Base-by-base conservation (phyloP, 2,329 filamentous ascomycete species). In the Cladosporium velox region DNA sequence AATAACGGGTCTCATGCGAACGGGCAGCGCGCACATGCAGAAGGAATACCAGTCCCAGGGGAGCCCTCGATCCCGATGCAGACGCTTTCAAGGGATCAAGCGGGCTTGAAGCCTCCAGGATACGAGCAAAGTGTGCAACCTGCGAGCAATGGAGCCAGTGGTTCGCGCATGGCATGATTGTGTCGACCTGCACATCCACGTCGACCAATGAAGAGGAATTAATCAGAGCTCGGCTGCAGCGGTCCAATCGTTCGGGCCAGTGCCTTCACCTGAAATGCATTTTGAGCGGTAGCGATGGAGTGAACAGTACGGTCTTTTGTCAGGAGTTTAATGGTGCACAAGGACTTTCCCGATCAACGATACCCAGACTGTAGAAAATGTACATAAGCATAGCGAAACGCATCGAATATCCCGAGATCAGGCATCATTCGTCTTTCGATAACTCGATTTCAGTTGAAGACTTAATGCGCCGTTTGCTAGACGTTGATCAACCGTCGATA, bases 41-140 rank as follows among this genome's bases (percentile, higher is more conserved):
- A 58, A 49, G 18, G 32, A 59, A 10, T 41, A 54, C 21, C 55
- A 62, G 1, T 64, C 67, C 32, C 63, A 34, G 54, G 41, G 3
- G 64, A 59, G 30, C 72, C 68, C 3, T 69, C 77, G 10, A 72
- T 81, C 44, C 81, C 81, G 3, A 68, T 80, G 60, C 76, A 77
- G 58, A 76, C 78, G 1, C 69, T 82, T 10, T 74, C 74, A 30
- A 73, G 79, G 59, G 75, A 79, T 18, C 72, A 74, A 11, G 70
- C 71, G 12, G 76, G 77, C 18, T 67, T 77, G 38, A 78, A 79
- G 68, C 80, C 77, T 52, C 81, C 81, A 1, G 77, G 77, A n/a
- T 83, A 83, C 66, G 66, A 72, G 3, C 74, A 77, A 55, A 67
- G 67, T 11, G 60, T 64, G 26, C 61, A 64, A n/a, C 47, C 60